A percentile compares a stretch with the other conserved stretches of the same genome.
Conservation (phyloP, 768 basidiomycete genomes). For the Erythrobasidium yunnanense region DNA sequence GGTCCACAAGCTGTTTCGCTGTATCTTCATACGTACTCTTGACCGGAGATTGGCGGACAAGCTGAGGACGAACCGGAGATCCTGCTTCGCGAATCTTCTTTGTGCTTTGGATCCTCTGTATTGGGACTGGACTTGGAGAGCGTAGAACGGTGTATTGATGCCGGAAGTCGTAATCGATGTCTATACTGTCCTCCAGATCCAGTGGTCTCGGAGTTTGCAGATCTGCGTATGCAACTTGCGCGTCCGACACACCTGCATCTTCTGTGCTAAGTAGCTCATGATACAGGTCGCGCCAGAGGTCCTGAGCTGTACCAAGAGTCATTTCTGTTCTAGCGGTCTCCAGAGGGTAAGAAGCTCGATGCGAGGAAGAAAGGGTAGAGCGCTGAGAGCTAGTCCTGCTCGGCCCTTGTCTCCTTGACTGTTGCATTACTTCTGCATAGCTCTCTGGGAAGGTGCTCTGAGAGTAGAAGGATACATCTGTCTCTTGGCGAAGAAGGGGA, state of each 20-base stretch:
- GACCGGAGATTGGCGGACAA: too few species aligned
- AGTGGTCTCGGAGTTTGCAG: neutral
- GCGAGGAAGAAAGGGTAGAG: neutral
- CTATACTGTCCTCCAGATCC: neutral
- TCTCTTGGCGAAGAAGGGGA: constrained; percentile 5
- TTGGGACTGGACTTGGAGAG: too few species aligned
- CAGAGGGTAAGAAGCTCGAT: neutral
- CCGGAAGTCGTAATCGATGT: too few species aligned
- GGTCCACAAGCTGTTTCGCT: too few species aligned
- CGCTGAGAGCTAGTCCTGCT: neutral
- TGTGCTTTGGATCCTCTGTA: too few species aligned
- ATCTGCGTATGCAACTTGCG: neutral
- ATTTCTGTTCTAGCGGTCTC: neutral
- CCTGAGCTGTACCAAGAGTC: neutral
- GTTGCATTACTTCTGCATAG: neutral
- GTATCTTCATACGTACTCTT: too few species aligned
- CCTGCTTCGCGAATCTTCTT: too few species aligned
- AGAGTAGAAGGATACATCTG: constrained; percentile 9
- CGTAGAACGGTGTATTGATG: too few species aligned
- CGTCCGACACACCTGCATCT: neutral
- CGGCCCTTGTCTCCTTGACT: too few species aligned
- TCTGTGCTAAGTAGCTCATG: neutral
- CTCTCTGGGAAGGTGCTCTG: neutral
- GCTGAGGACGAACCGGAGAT: too few species aligned
- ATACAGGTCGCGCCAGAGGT: neutral